These are phyloP conservation scores for Gossypium herbaceum DNA, from an alignment of 345 rosid genomes.

Conservation along the genomic window DNA sequence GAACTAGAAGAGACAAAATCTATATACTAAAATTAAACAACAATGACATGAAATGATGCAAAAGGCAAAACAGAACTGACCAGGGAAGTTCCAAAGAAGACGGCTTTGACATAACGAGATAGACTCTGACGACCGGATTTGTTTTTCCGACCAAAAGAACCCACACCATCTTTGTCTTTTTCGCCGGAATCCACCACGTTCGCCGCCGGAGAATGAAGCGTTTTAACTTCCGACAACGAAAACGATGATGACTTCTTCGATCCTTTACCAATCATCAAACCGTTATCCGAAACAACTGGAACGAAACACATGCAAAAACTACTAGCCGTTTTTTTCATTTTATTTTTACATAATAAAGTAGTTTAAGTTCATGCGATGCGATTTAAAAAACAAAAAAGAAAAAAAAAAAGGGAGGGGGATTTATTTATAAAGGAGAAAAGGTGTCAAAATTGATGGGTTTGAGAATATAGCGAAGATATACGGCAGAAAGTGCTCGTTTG, in stretches of 20 bases:
- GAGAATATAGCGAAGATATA: neutral
- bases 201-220: neutral
- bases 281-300: neutral
- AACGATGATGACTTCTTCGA: neutral
- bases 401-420: too few relatives aligned
- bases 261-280: too few relatives aligned
- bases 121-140: constrained; percentile 15
- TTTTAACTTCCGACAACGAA: neutral
- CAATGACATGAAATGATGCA: neutral
- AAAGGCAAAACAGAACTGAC: constrained; percentile 27
- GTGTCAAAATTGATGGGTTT: neutral
- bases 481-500: neutral
- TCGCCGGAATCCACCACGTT: neutral
- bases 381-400: neutral
- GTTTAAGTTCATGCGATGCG: neutral
- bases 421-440: neutral
- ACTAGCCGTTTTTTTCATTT: neutral
- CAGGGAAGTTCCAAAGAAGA: constrained; percentile 41
- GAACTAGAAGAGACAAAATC: neutral
- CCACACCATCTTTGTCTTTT: neutral
- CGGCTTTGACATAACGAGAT: constrained; percentile 28
- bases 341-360: neutral
- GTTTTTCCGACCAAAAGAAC: neutral
- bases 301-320: constrained; percentile 11
- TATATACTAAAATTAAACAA: neutral